Percentiles rank a stretch among this genome's conserved stretches.
Conservation (phyloP, 179 eudicot species). For the Pouteria campechiana region DNA sequence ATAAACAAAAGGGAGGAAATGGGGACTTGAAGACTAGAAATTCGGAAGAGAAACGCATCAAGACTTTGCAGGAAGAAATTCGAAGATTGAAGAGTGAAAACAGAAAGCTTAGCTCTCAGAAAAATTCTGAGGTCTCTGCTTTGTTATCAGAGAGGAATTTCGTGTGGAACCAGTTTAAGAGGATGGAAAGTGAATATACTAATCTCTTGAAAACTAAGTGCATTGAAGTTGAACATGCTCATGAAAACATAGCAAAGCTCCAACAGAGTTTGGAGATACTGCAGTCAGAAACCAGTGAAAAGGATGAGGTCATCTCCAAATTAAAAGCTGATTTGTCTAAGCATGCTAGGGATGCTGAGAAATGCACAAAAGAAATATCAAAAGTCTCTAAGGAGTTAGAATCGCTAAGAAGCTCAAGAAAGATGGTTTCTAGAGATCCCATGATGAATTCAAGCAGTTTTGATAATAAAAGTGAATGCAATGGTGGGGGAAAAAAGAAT, state of each 20-base stretch:
- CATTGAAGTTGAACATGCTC: conserved; percentile 32
- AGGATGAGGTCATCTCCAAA: conserved; percentile 23
- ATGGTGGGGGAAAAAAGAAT: too few species aligned
- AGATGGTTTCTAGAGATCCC: too few species aligned
- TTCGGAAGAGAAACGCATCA: conserved; percentile 7
- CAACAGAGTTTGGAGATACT: conserved; percentile 29
- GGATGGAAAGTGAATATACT: conserved; percentile 38
- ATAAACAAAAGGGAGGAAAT: conserved; percentile 6
- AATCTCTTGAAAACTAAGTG: conserved; percentile 25
- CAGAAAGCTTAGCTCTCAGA: conserved; percentile 28
- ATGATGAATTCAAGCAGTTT: too few species aligned
- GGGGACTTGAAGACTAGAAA: conserved; percentile 4
- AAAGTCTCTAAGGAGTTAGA: conserved; percentile 36
- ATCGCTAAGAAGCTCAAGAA: conserved; percentile 14
- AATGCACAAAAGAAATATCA: conserved; percentile 35
- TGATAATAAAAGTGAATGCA: too few species aligned
- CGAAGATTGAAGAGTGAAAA: conserved; percentile 29
- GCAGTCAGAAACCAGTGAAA: conserved; percentile 34
- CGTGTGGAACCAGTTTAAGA: conserved; percentile 62
- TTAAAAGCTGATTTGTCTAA: conserved; percentile 20
- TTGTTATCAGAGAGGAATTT: conserved; percentile 55
- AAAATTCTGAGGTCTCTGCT: conserved; percentile 37
- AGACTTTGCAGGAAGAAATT: conserved; percentile 30
- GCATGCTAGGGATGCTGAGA: conserved; percentile 23
- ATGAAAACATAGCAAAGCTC: conserved; percentile 35